phyloP scores from a whole-genome alignment of 163 green algal species.

The Scenedesmus sp. region DNA sequence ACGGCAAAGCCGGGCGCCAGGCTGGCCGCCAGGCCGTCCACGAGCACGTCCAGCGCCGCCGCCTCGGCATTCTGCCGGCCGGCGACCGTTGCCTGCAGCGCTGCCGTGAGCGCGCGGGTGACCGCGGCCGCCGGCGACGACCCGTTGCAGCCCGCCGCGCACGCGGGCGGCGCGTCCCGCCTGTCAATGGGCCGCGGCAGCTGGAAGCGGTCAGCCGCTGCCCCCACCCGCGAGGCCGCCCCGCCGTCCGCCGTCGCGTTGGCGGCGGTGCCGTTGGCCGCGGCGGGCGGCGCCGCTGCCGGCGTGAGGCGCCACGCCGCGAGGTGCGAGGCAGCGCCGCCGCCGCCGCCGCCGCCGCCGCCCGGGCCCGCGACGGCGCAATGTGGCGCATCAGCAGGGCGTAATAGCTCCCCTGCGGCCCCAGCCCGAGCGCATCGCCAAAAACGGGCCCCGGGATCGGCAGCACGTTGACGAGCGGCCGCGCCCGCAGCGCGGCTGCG shows the following conservation, averaged over 20 bases:
- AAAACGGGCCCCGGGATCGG: constrained; percentile 14
- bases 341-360: not conserved
- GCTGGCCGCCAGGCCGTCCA: not conserved
- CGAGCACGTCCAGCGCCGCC: not conserved
- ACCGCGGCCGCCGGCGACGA: not conserved
- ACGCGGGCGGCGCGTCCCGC: too few relatives aligned
- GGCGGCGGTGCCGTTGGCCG: not conserved
- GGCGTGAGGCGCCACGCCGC: constrained; percentile 7
- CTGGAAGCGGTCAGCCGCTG: too few relatives aligned
- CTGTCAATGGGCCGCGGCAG: too few relatives aligned
- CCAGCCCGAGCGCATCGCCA: not conserved
- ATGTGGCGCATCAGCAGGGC: constrained; percentile 28
- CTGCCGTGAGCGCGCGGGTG: not conserved
- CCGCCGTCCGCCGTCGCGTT: too few relatives aligned
- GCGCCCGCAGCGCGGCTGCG: too few relatives aligned
- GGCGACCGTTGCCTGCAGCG: not conserved
- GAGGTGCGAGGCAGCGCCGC: not conserved
- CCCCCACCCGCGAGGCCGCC: too few relatives aligned
- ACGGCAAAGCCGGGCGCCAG: constrained; percentile 2
- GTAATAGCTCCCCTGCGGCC: constrained; percentile 14
- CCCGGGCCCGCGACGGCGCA: not conserved
- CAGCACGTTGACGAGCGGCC: constrained; percentile 27
- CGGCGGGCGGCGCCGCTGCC: not conserved
- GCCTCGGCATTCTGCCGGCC: too few relatives aligned
- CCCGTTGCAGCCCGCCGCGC: not conserved